Evolutionary conservation across 2,329 filamentous ascomycete genomes (phyloP).

Genomic region (Periconia sp.): DNA sequence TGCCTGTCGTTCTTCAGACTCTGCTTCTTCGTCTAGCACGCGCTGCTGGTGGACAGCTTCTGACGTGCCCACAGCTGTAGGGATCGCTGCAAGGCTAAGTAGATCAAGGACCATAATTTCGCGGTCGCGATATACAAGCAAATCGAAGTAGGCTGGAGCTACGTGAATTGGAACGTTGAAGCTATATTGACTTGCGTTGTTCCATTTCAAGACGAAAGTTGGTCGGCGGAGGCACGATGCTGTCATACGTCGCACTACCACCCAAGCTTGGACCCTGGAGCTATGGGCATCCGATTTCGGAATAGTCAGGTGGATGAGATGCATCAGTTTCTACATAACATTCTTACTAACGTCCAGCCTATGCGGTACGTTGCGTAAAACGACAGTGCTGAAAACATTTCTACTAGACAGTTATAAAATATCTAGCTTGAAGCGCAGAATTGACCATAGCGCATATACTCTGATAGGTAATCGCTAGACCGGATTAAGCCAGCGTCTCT

Average conservation of each 20-base stretch:
- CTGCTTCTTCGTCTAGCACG: slow-evolving; percentile 55
- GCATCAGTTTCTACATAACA: too few species aligned
- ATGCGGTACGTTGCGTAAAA: too few species aligned
- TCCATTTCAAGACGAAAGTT: slow-evolving; percentile 7
- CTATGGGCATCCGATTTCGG: neutral
- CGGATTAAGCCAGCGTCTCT: too few species aligned
- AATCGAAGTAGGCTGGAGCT: slow-evolving; percentile 5
- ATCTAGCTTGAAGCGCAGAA: too few species aligned
- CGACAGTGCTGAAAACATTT: too few species aligned
- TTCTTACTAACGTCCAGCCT: too few species aligned
- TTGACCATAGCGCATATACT: too few species aligned
- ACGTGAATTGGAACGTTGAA: slow-evolving; percentile 7
- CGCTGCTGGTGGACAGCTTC: slow-evolving; percentile 58
- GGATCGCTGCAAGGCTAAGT: slow-evolving; percentile 50
- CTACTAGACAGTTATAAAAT: too few species aligned
- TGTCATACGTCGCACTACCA: slow-evolving; percentile 19
- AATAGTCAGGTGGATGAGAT: neutral
- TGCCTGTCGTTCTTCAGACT: slow-evolving; percentile 54
- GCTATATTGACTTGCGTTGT: slow-evolving; percentile 1
- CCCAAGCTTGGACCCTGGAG: slow-evolving; percentile 9
- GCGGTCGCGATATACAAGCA: slow-evolving; percentile 2
- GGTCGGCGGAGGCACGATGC: slow-evolving; percentile 15
- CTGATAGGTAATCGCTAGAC: too few species aligned
- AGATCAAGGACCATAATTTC: slow-evolving; percentile 34
- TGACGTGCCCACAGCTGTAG: slow-evolving; percentile 55